Percentiles rank a stretch among this genome's conserved stretches.
These are phyloP conservation scores for Dioszegia aurantiaca DNA, from an alignment of 768 basidiomycete genomes.

Conservation along the genomic window DNA sequence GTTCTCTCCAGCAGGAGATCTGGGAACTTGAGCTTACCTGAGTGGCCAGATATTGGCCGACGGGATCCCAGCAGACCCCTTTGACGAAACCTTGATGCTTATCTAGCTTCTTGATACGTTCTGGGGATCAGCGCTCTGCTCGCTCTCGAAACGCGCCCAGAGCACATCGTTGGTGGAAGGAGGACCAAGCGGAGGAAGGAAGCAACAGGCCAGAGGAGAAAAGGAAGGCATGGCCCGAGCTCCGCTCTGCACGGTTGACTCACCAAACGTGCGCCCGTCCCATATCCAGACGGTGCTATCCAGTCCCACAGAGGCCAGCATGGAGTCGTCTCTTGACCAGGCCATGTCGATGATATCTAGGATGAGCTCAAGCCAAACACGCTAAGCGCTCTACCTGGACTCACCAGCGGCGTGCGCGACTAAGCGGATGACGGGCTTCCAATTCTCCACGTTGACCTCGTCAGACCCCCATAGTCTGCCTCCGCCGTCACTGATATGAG, in stretches of 20 bases:
- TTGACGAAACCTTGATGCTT: slow-evolving; percentile 96
- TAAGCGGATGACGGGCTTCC: slow-evolving; percentile 88
- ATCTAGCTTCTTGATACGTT: slow-evolving; percentile 76
- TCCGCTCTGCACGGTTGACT: slow-evolving; percentile 46
- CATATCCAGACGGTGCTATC: slow-evolving; percentile 89
- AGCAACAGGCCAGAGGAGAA: too few relatives aligned
- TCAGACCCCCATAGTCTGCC: slow-evolving; percentile 92
- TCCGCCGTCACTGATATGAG: slow-evolving; percentile 62
- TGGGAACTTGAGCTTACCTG: slow-evolving; percentile 47
- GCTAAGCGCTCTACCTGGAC: slow-evolving; percentile 44
- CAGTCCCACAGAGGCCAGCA: slow-evolving; percentile 86
- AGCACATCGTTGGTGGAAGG: too few relatives aligned
- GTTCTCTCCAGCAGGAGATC: background rate
- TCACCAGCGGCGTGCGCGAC: slow-evolving; percentile 92
- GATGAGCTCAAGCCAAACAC: slow-evolving; percentile 1
- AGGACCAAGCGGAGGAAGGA: too few relatives aligned
- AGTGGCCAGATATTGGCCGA: slow-evolving; percentile 95
- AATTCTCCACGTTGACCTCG: slow-evolving; percentile 93
- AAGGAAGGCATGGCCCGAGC: too few relatives aligned
- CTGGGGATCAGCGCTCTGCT: slow-evolving; percentile 56
- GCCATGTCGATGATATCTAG: slow-evolving; percentile 91
- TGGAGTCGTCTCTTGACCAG: slow-evolving; percentile 89
- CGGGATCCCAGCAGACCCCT: slow-evolving; percentile 98
- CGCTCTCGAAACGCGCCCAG: too few relatives aligned
- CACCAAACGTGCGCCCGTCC: slow-evolving; percentile 88